Evolutionary conservation across 1,284 basidiomycete species (phyloP).

Genomic region (Heterobasidion occidentale): DNA sequence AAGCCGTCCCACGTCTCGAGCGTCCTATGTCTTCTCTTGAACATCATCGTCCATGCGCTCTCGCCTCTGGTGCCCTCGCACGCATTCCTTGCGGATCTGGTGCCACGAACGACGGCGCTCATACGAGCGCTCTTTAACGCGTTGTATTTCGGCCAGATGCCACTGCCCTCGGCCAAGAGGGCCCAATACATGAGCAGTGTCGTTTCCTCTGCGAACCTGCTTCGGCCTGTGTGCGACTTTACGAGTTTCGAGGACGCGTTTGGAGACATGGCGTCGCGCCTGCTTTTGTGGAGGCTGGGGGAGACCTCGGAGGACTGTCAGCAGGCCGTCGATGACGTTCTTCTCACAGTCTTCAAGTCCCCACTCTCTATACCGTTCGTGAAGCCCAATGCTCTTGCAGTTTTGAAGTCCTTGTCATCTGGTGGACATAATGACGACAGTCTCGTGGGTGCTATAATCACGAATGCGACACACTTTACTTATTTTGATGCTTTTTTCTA

Average conservation of each 20-base stretch:
- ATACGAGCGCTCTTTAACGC: constrained; percentile 36
- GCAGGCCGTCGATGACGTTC: constrained; percentile 14
- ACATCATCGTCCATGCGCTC: constrained; percentile 34
- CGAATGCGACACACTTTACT: neutral
- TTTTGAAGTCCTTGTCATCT: constrained; percentile 7
- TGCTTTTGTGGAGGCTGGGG: constrained; percentile 23
- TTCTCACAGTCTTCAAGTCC: constrained; percentile 8
- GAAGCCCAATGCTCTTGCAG: constrained; percentile 8
- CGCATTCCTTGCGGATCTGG: constrained; percentile 40
- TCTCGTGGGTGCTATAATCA: neutral
- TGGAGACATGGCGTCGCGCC: constrained; percentile 20
- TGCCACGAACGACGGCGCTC: constrained; percentile 30
- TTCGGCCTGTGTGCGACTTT: constrained; percentile 11
- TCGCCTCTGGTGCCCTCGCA: constrained; percentile 31
- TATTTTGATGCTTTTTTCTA: neutral
- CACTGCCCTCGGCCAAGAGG: constrained; percentile 26
- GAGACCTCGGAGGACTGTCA: constrained; percentile 15
- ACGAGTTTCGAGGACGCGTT: constrained; percentile 16
- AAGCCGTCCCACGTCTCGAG: constrained; percentile 22
- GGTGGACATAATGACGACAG: neutral
- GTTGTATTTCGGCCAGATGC: constrained; percentile 33
- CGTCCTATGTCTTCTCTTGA: constrained; percentile 37
- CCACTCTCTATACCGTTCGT: constrained; percentile 3
- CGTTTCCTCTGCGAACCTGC: constrained; percentile 20
- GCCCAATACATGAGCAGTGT: constrained; percentile 32